Conservation (phyloP, 192 early-diverging fungal species). For the Rhizoclosmatium sp. region DNA sequence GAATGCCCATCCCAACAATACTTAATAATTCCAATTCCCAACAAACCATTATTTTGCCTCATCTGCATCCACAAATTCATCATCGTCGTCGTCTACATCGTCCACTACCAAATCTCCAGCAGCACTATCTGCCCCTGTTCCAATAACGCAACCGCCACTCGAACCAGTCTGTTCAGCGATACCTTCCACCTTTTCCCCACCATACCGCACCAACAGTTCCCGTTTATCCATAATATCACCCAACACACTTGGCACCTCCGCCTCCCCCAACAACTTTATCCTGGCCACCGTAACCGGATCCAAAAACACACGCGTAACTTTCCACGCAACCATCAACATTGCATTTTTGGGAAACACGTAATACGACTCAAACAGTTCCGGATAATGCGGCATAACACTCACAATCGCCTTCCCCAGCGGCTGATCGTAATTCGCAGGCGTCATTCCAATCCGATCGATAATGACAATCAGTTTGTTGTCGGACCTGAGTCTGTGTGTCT, state of each 20-base stretch:
- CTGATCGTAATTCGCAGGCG: slow-evolving; percentile 37
- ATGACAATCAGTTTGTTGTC: slow-evolving; percentile 38
- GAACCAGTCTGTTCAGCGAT: neutral
- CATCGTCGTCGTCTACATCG: slow-evolving; percentile 14
- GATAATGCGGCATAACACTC: slow-evolving; percentile 37
- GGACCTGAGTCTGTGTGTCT: neutral
- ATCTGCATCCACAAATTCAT: slow-evolving; percentile 23
- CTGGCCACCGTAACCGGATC: slow-evolving; percentile 25
- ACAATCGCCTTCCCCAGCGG: slow-evolving; percentile 41
- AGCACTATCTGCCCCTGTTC: neutral
- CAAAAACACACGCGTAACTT: slow-evolving; percentile 45
- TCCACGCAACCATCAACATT: slow-evolving; percentile 42
- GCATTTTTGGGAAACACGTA: slow-evolving; percentile 43
- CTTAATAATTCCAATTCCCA: too few species aligned
- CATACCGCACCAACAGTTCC: slow-evolving; percentile 25
- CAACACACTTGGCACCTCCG: slow-evolving; percentile 12
- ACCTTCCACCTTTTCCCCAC: slow-evolving; percentile 17
- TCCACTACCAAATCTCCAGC: neutral
- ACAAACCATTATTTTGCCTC: neutral
- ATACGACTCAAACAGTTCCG: slow-evolving; percentile 36
- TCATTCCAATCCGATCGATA: slow-evolving; percentile 40
- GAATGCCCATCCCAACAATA: too few species aligned
- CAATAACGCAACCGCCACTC: neutral
- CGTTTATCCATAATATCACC: slow-evolving; percentile 17
- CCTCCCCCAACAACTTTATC: slow-evolving; percentile 29